These are phyloP conservation scores for Magnolia officinalis DNA, from an alignment of 164 flowering plant species.

Conservation along the genomic window DNA sequence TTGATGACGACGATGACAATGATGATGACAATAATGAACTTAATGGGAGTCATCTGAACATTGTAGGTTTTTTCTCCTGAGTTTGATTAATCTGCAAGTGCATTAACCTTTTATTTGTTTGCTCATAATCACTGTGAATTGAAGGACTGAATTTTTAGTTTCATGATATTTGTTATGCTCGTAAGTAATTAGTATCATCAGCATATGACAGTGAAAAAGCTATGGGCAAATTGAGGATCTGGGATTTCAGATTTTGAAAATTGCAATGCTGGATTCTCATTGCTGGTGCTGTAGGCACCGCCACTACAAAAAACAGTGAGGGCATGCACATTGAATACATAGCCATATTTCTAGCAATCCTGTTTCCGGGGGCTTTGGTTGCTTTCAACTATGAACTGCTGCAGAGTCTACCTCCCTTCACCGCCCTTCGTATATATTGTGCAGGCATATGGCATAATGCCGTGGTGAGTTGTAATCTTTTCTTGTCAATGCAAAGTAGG, in stretches of 20 bases:
- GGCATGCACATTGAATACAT: slow-evolving; percentile 75
- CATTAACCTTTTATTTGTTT: too few species aligned
- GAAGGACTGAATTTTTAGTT: too few species aligned
- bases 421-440: slow-evolving; percentile 78
- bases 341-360: slow-evolving; percentile 67
- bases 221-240: not conserved
- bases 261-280: slow-evolving; percentile 35
- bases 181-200: not conserved
- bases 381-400: slow-evolving; percentile 66
- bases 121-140: too few species aligned
- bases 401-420: slow-evolving; percentile 37
- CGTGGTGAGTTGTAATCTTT: slow-evolving; percentile 42
- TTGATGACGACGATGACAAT: too few species aligned
- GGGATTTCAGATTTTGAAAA: slow-evolving; percentile 1
- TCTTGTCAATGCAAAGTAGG: not conserved
- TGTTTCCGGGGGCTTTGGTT: slow-evolving; percentile 89
- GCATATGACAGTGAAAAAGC: not conserved
- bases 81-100: too few species aligned
- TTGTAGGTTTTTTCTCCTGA: too few species aligned
- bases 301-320: slow-evolving; percentile 61
- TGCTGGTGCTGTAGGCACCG: slow-evolving; percentile 30
- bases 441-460: slow-evolving; percentile 99
- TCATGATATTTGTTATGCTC: too few species aligned
- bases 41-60: too few species aligned
- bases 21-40: too few species aligned